Conservation (phyloP, 192 early-diverging fungal species). For the Tieghemiomyces parasiticus region DNA sequence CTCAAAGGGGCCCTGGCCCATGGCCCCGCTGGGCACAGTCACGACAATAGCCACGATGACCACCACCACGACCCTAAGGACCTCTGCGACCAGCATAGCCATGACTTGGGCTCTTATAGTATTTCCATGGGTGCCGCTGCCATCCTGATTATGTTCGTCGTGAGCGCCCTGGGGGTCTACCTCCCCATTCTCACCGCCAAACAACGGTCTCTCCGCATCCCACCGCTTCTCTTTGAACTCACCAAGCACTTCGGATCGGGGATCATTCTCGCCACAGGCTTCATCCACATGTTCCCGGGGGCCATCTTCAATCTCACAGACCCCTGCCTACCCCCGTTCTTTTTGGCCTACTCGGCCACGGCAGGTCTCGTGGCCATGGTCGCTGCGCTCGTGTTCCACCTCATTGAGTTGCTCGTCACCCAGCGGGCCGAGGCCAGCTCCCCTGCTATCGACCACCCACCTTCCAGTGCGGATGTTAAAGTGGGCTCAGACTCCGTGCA, state of each 20-base stretch:
- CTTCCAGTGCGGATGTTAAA: neutral
- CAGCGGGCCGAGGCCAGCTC: constrained; percentile 13
- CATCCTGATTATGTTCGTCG: constrained; percentile 34
- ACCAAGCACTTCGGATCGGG: constrained; percentile 47
- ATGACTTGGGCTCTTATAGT: no score
- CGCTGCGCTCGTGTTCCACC: constrained; percentile 43
- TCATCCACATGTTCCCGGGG: constrained; percentile 59
- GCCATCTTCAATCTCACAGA: constrained; percentile 36
- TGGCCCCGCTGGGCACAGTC: neutral
- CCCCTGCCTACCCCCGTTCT: constrained; percentile 32
- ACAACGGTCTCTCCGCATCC: constrained; percentile 16
- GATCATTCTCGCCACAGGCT: constrained; percentile 57
- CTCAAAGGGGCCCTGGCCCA: no score
- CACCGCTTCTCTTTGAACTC: constrained; percentile 18
- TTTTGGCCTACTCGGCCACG: constrained; percentile 32
- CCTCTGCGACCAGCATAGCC: no score
- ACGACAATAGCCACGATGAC: neutral
- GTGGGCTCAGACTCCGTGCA: no score
- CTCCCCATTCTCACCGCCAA: constrained; percentile 26
- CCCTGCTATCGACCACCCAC: no score
- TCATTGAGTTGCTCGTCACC: constrained; percentile 36
- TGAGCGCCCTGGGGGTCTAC: constrained; percentile 31
- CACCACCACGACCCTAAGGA: neutral
- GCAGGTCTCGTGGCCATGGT: constrained; percentile 43
- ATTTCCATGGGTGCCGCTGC: constrained; percentile 27